Base-by-base conservation (phyloP, 495 filamentous ascomycete genomes). In the Penicillium diatomitis region DNA sequence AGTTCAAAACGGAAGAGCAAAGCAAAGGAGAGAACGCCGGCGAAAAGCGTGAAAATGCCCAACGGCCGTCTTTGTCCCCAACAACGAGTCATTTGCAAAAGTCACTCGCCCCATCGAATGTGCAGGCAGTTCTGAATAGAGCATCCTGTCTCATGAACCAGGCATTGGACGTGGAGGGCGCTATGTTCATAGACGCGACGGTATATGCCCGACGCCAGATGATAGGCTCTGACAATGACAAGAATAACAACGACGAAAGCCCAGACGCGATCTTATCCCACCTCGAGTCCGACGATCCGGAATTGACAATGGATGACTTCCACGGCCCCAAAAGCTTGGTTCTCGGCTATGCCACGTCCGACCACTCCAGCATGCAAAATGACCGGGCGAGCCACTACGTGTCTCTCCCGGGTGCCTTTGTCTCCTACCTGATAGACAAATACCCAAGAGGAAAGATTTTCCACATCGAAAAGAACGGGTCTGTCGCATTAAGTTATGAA, bases 401-500 rank as follows among this genome's bases (percentile, higher is more conserved):
- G 8, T 52, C 66, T 1, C 48, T 73, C 20, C 56, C 59, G 2
- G 69, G 72, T 44, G 52, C 46, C 8, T 61, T 75, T 9, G 56
- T 81, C 5, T 62, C 56, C 9, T 61, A 63, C 50, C 66, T 82
- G 1, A 63, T 83, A 2, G 66, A 71, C 5, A 62, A 68, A 10
- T 80, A 82, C 52, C 75, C 77, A 0, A 65, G 72, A 11, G 80
- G 80, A 0, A 73, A 76, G 40, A 68, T 84, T n/a, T 82, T 78
- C 63, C 73, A 72, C 37, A 75, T 77, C 49, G 78, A 82, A 32
- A 64, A 64, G 3, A 68, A 67, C 36, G 62, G 62, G 8, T 52
- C 56, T 1, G 53, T 60, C 30, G 50, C 61, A 6, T 30, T 61
- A 46, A 64, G 61, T n/a, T 56, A 72, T 44, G 68, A 62, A 8